Conservation (phyloP, 768 basidiomycete genomes). For the Cytidiella melzeri region DNA sequence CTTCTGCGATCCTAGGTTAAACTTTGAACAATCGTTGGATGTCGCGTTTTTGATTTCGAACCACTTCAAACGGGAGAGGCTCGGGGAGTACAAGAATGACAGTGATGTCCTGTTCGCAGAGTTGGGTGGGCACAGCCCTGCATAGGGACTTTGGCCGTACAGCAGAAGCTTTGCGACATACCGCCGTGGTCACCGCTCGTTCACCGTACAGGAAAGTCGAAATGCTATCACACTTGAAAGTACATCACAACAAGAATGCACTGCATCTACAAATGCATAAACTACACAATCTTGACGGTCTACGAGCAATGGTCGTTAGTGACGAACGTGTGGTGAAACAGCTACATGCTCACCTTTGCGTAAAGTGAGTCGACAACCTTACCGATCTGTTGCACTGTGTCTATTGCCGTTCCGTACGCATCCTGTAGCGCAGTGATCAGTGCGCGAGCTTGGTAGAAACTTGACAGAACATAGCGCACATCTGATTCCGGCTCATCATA, state of each 20-base stretch:
- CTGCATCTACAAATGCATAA: no score
- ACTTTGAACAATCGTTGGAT: constrained; percentile 92
- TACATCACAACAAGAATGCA: no score
- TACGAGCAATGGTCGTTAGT: constrained; percentile 10
- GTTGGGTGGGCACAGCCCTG: constrained; percentile 21
- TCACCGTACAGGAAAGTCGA: no score
- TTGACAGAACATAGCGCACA: constrained; percentile 52
- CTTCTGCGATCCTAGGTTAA: constrained; percentile 91
- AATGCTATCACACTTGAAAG: no score
- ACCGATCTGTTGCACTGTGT: constrained; percentile 83
- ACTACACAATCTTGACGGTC: constrained; percentile 40
- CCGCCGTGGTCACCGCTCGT: no score
- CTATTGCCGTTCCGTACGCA: constrained; percentile 83
- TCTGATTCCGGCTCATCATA: constrained; percentile 84
- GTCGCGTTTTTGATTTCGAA: constrained; percentile 85
- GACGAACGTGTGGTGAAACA: neutral
- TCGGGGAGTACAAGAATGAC: constrained; percentile 14
- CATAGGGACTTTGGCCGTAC: neutral
- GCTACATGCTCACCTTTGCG: constrained; percentile 53
- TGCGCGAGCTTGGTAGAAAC: neutral
- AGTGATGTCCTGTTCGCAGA: constrained; percentile 27
- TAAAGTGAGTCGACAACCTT: constrained; percentile 94
- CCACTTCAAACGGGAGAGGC: constrained; percentile 65
- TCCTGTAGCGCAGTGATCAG: constrained; percentile 40
- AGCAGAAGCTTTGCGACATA: no score